Conservation (phyloP, 371 early-diverging fungal genomes). For the Vavraia culicis region DNA sequence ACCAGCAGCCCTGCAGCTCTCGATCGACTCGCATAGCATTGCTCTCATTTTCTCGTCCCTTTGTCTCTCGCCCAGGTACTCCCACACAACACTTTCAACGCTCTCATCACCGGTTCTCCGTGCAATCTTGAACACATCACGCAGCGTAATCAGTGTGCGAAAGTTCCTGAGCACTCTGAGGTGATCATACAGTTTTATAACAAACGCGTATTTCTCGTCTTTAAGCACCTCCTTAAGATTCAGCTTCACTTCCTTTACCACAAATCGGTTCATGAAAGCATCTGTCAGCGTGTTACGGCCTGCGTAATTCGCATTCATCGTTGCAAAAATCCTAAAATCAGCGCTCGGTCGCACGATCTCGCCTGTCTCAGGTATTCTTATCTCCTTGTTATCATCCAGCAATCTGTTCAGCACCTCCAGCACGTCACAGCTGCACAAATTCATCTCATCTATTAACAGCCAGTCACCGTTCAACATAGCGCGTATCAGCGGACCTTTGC, state of each 20-base stretch:
- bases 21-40: conserved; percentile 9
- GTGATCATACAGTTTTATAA: too few species aligned
- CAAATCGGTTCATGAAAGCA: conserved; percentile 93
- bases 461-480: conserved; percentile 86
- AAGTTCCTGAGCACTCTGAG: too few species aligned
- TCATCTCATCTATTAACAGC: conserved; percentile 97
- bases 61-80: not conserved
- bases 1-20: not conserved
- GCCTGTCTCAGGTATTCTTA: conserved; percentile 80
- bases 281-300: conserved; percentile 90
- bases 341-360: conserved; percentile 76
- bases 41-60: conserved; percentile 11
- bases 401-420: conserved; percentile 93
- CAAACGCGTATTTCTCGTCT: too few species aligned
- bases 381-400: conserved; percentile 90
- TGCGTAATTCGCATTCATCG: conserved; percentile 84
- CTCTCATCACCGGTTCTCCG: conserved; percentile 1
- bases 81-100: conserved; percentile 8
- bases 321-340: conserved; percentile 93
- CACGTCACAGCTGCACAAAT: conserved; percentile 92
- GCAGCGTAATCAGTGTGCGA: too few species aligned
- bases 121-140: conserved; percentile 24
- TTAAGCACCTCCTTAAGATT: conserved; percentile 17
- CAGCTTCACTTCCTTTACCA: conserved; percentile 46
- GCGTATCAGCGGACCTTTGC: conserved; percentile 77